These are phyloP conservation scores for Boletus rubropictus DNA, from an alignment of 768 basidiomycete species.

Conservation along the genomic window DNA sequence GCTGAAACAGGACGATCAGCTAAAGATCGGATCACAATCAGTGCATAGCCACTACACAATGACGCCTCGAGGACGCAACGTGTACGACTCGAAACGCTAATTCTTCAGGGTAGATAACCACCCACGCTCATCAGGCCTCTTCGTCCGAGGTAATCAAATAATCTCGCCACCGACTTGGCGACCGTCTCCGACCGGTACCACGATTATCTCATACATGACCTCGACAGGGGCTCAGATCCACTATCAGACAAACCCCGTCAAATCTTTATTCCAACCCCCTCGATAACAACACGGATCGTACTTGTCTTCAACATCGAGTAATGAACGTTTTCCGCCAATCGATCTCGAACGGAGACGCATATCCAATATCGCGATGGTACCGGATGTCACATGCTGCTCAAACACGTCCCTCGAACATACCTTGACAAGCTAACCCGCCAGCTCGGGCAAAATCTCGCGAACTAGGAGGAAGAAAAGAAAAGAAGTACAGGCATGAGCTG, in stretches of 20 bases:
- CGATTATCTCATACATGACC: background rate
- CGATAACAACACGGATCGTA: constrained; percentile 43
- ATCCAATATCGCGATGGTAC: background rate
- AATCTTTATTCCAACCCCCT: constrained; percentile 43
- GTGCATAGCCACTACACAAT: constrained; percentile 15
- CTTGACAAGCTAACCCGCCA: constrained; percentile 70
- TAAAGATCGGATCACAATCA: background rate
- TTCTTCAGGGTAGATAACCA: background rate
- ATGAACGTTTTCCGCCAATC: constrained; percentile 42
- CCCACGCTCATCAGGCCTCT: background rate
- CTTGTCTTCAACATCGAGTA: constrained; percentile 33
- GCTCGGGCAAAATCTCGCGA: constrained; percentile 84
- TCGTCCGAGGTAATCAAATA: background rate
- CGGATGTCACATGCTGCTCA: constrained; percentile 59
- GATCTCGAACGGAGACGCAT: constrained; percentile 41
- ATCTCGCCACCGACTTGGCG: background rate
- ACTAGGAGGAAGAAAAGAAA: constrained; percentile 40
- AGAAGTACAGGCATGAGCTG: constrained; percentile 6
- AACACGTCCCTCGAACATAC: constrained; percentile 72
- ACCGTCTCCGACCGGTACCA: background rate
- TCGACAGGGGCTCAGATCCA: too few species aligned
- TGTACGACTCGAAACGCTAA: constrained; percentile 1
- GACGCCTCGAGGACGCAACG: constrained; percentile 23
- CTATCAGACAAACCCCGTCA: constrained; percentile 26
- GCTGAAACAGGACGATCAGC: too few species aligned